Evolutionary conservation across 2,329 filamentous ascomycete species (phyloP).

Genomic region (Sclerotinia trifoliorum): DNA sequence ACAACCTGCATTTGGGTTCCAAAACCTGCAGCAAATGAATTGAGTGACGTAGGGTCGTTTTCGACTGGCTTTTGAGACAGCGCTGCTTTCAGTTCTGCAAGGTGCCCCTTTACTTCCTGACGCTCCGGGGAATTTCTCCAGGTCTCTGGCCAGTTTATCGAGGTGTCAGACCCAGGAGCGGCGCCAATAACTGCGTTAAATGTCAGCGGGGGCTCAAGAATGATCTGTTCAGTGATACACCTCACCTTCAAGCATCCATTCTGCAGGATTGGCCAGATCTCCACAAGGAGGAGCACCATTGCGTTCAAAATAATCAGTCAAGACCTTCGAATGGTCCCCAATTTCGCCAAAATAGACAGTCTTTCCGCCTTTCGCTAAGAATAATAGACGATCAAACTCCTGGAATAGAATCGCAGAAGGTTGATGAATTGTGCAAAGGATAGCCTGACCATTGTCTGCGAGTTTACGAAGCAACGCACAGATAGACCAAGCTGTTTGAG

Average conservation of each 20-base stretch:
- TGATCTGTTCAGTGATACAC: too few relatives aligned
- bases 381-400: slow-evolving; percentile 78
- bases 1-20: slow-evolving; percentile 55
- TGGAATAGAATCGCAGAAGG: slow-evolving; percentile 95
- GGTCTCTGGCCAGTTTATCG: slow-evolving; percentile 61
- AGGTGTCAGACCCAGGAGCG: slow-evolving; percentile 59
- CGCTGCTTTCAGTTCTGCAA: slow-evolving; percentile 52
- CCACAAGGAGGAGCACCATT: slow-evolving; percentile 67
- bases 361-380: slow-evolving; percentile 71
- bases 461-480: slow-evolving; percentile 84
- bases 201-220: slow-evolving; percentile 24
- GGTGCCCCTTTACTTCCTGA: slow-evolving; percentile 44
- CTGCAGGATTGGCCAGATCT: slow-evolving; percentile 71
- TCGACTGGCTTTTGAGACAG: slow-evolving; percentile 39
- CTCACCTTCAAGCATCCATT: slow-evolving; percentile 67
- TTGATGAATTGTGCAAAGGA: slow-evolving; percentile 97
- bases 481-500: slow-evolving; percentile 91
- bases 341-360: slow-evolving; percentile 83
- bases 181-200: slow-evolving; percentile 51
- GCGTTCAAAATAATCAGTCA: slow-evolving; percentile 75
- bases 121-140: slow-evolving; percentile 57
- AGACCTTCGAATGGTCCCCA: slow-evolving; percentile 64
- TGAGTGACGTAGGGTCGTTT: slow-evolving; percentile 37
- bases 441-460: slow-evolving; percentile 83
- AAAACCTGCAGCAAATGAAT: slow-evolving; percentile 64